Evolutionary conservation across 1,139 yeast species (phyloP), one percentile per base, ranked within the genome.

Genomic region (Groenewaldozyma sp.): DNA sequence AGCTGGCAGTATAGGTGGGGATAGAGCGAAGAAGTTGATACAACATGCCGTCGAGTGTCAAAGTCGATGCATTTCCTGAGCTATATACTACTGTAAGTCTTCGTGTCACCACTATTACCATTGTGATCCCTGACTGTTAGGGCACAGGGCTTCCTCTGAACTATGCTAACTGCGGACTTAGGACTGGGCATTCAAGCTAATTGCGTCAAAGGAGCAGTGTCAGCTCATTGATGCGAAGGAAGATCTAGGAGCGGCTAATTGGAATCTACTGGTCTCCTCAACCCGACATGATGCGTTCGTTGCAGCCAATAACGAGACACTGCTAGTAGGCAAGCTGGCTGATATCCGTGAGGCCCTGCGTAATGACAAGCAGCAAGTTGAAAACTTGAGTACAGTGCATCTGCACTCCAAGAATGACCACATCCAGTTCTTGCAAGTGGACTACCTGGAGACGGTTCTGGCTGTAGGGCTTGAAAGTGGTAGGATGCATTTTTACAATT

Each of bases 101-200:
- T n/a, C n/a, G n/a, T n/a, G n/a, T n/a, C n/a, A n/a, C n/a, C n/a
- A n/a, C n/a, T n/a, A n/a, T n/a, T n/a, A n/a, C n/a, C n/a, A n/a
- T n/a, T n/a, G n/a, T n/a, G n/a, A n/a, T n/a, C n/a, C n/a, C n/a
- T n/a, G n/a, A n/a, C n/a, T n/a, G n/a, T n/a, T n/a, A n/a, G n/a
- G n/a, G n/a, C n/a, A n/a, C n/a, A n/a, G n/a, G n/a, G 26, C 26
- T 22, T 22, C 11, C 26, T 7, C 26, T 22, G 7, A 41, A 35
- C 21, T 22, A 31, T 35, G 34, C 39, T 36, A 36, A 36, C 31
- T 14, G 5, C n/a, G 18, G 5, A 11, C 11, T 21, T 21, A 45
- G 54, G 56, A 54, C 28, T 54, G 58, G 58, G 47, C 46, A 10
- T 54, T 54, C 36, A 19, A 31, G 20, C 39, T 31, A 4, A 31